Conservation (phyloP, 208 protist species). For the Crithidia thermophila region DNA sequence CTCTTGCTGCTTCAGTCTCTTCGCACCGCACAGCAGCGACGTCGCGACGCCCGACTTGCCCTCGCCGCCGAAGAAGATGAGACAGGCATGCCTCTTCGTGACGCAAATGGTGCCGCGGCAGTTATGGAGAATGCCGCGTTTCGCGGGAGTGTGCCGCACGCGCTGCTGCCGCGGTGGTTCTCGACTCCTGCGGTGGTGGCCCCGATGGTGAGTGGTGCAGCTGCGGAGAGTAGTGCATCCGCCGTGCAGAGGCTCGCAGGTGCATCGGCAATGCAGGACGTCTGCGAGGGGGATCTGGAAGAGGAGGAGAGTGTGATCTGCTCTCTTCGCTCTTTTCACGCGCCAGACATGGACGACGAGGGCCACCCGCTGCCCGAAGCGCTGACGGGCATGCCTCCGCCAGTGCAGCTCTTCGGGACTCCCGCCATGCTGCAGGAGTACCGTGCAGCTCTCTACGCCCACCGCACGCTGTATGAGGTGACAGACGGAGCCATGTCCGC, state of each 20-base stretch:
- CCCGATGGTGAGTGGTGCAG: too few relatives aligned
- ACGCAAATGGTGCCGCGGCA: too few relatives aligned
- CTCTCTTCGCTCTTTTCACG: background rate
- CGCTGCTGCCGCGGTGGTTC: slow-evolving; percentile 22
- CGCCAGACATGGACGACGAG: background rate
- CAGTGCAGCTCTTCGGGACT: slow-evolving; percentile 28
- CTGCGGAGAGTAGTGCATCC: background rate
- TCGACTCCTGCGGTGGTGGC: background rate
- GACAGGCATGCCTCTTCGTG: background rate
- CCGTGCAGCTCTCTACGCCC: slow-evolving; percentile 20
- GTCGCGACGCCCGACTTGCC: background rate
- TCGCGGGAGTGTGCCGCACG: slow-evolving; percentile 15
- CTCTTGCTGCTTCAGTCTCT: slow-evolving; percentile 37
- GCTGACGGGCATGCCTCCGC: background rate
- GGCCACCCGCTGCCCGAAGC: background rate
- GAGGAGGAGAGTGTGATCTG: slow-evolving; percentile 9
- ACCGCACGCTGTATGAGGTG: slow-evolving; percentile 29
- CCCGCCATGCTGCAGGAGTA: slow-evolving; percentile 32
- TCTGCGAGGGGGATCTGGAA: background rate
- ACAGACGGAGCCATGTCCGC: slow-evolving; percentile 22
- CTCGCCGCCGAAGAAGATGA: background rate
- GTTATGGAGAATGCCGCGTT: background rate
- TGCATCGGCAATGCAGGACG: too few relatives aligned
- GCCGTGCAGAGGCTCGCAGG: background rate
- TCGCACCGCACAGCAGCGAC: background rate